Conservation (phyloP, 2,329 filamentous ascomycete genomes). For the Aspergillus aculeatus region DNA sequence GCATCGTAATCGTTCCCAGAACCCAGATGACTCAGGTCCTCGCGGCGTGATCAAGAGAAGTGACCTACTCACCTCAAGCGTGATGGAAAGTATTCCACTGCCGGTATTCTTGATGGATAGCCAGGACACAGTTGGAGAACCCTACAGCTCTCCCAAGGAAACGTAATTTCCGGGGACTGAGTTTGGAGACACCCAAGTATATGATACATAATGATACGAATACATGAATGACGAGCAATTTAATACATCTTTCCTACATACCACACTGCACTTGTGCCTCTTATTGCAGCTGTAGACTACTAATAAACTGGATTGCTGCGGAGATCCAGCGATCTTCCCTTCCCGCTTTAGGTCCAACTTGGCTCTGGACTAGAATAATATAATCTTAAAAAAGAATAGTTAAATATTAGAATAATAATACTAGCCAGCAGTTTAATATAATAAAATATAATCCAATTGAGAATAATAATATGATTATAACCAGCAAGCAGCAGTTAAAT, state of each 20-base stretch:
- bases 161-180: neutral
- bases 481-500: too few relatives aligned
- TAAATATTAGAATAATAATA: too few relatives aligned
- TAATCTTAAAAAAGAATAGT: too few relatives aligned
- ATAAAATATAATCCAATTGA: too few relatives aligned
- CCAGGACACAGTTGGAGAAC: constrained; percentile 40
- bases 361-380: too few relatives aligned
- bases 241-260: neutral
- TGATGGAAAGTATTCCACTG: constrained; percentile 46
- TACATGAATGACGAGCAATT: constrained; percentile 4
- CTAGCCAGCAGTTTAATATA: too few relatives aligned
- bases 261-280: neutral
- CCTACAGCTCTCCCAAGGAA: constrained; percentile 31
- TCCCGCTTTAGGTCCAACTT: too few relatives aligned
- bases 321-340: too few relatives aligned
- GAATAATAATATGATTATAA: too few relatives aligned
- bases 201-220: neutral
- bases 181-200: neutral
- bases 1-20: constrained; percentile 14
- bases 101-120: constrained; percentile 40
- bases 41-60: constrained; percentile 32
- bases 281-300: neutral
- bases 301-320: too few relatives aligned
- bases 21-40: constrained; percentile 15
- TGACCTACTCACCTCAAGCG: constrained; percentile 42